Conservation (phyloP, 2,329 filamentous ascomycete genomes). For the Cyphellophora europaea region DNA sequence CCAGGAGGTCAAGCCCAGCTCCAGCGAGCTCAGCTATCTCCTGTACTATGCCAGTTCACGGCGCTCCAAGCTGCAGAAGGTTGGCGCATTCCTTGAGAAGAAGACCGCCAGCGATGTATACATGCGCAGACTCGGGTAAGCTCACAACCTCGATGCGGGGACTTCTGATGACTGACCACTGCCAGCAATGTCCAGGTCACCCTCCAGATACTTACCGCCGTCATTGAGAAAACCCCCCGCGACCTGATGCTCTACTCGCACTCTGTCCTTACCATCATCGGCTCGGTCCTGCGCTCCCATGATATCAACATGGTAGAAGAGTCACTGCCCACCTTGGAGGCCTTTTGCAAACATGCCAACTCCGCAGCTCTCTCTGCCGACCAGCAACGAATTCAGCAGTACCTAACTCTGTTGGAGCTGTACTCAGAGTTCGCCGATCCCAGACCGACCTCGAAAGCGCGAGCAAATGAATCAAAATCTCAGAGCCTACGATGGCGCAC, state of each 20-base stretch:
- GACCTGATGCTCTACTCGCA: constrained; percentile 82
- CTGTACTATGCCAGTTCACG: constrained; percentile 94
- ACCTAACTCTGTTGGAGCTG: constrained; percentile 67
- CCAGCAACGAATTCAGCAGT: constrained; percentile 70
- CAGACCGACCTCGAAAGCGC: constrained; percentile 31
- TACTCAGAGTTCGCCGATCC: constrained; percentile 76
- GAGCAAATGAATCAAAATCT: constrained; percentile 43
- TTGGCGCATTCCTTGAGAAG: constrained; percentile 89
- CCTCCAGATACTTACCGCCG: constrained; percentile 78
- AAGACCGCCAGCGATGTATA: constrained; percentile 87
- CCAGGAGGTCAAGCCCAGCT: constrained; percentile 89
- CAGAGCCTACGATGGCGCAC: constrained; percentile 70
- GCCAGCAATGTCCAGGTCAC: constrained; percentile 85
- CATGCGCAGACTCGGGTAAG: constrained; percentile 75
- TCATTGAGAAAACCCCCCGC: constrained; percentile 87
- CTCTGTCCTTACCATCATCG: constrained; percentile 75
- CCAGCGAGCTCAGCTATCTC: constrained; percentile 91
- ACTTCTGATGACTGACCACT: constrained; percentile 4
- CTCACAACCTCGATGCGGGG: constrained; percentile 1
- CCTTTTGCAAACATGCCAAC: constrained; percentile 83
- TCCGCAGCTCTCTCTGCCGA: constrained; percentile 77
- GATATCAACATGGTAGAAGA: constrained; percentile 92
- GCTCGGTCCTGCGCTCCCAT: constrained; percentile 70
- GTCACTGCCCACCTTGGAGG: constrained; percentile 74
- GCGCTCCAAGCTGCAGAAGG: constrained; percentile 90